These are phyloP conservation scores for Penicillium roqueforti DNA, from an alignment of 495 filamentous ascomycete species.

Conservation along the genomic window DNA sequence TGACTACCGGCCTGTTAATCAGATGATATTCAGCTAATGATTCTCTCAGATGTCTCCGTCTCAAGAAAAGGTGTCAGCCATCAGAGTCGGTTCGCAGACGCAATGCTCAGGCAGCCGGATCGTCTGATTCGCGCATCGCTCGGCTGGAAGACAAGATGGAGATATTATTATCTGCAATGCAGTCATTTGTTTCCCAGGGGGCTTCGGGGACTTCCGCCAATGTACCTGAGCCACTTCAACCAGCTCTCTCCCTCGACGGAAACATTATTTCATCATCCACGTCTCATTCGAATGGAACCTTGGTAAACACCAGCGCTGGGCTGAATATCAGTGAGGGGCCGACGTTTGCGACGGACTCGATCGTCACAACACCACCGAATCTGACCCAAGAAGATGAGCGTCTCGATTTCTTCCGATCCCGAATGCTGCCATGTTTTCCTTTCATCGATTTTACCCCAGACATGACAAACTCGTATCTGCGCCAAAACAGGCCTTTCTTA, in stretches of 20 bases:
- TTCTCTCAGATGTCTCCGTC: conserved; percentile 40
- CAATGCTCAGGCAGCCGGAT: conserved; percentile 21
- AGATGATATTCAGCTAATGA: conserved; percentile 1
- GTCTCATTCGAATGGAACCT: neutral
- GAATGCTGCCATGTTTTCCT: conserved; percentile 40
- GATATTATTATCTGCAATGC: conserved; percentile 20
- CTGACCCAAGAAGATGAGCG: conserved; percentile 30
- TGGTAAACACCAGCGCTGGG: neutral
- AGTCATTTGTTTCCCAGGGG: conserved; percentile 8
- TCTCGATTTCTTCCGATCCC: conserved; percentile 35
- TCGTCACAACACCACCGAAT: neutral
- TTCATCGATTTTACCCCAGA: conserved; percentile 33
- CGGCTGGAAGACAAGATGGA: conserved; percentile 39
- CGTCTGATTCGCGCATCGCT: conserved; percentile 45
- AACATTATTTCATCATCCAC: neutral
- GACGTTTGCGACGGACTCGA: neutral
- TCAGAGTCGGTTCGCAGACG: conserved; percentile 32
- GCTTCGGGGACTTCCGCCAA: conserved; percentile 1
- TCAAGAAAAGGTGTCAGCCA: conserved; percentile 38
- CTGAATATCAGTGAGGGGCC: neutral
- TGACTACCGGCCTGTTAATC: neutral
- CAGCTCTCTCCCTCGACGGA: neutral
- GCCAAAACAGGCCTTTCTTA: conserved; percentile 21
- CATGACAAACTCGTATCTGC: conserved; percentile 22
- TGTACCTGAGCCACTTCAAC: neutral